phyloP scores from a whole-genome alignment of 495 filamentous ascomycete genomes.

The Talaromyces liani region DNA sequence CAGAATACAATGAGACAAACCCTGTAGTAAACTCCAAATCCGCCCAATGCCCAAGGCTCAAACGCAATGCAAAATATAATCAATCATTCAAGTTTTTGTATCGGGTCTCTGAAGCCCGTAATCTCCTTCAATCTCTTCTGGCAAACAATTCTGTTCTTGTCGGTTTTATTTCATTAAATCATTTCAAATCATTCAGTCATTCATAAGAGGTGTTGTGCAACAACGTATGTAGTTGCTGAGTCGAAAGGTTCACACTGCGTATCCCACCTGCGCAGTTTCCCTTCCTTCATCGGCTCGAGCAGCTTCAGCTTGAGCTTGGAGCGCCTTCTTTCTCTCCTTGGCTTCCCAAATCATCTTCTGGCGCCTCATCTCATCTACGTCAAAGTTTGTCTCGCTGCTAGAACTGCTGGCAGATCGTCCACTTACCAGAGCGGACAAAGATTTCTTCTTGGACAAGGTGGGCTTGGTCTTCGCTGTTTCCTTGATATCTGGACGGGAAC shows the following conservation, averaged over 20 bases:
- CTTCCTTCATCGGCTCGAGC: not conserved
- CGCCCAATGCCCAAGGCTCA: not conserved
- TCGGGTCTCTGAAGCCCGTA: not conserved
- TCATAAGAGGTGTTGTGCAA: not conserved
- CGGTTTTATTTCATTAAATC: not conserved
- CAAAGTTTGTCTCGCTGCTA: conserved; percentile 31
- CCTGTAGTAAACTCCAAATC: not conserved
- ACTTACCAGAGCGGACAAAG: conserved; percentile 27
- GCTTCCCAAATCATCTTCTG: conserved; percentile 43
- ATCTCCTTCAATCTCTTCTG: not conserved
- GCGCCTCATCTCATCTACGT: conserved; percentile 42
- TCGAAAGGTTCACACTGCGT: not conserved
- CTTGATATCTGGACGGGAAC: conserved; percentile 21
- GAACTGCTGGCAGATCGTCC: conserved; percentile 19
- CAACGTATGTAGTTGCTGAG: not conserved
- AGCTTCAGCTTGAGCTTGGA: not conserved
- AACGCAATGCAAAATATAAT: not conserved
- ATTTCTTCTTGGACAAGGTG: conserved; percentile 36
- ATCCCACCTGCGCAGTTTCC: not conserved
- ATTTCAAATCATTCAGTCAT: conserved; percentile 5
- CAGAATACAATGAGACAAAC: not conserved
- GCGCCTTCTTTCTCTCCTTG: conserved; percentile 28
- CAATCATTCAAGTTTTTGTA: not conserved
- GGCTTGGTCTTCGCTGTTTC: conserved; percentile 21
- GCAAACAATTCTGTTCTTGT: not conserved